A percentile compares a stretch with the other conserved stretches of the same genome.
These are phyloP conservation scores for Cladochytrium replicatum DNA, from an alignment of 192 early-diverging fungal species.

Conservation along the genomic window DNA sequence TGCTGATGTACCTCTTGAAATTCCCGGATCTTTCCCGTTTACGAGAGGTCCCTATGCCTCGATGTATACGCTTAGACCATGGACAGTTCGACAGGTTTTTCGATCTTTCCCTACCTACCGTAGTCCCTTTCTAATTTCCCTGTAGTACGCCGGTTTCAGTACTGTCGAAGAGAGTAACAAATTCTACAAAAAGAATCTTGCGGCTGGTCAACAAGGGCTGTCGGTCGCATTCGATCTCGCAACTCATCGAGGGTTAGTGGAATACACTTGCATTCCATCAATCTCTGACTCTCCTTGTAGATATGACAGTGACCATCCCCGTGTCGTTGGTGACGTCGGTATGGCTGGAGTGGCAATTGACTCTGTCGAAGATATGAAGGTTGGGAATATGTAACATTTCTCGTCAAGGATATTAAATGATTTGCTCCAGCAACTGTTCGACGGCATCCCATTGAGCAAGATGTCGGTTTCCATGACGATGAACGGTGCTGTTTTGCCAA, in stretches of 20 bases:
- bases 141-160: conserved; percentile 80
- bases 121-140: not conserved
- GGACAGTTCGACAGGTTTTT: conserved; percentile 73
- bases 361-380: conserved; percentile 88
- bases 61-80: conserved; percentile 75
- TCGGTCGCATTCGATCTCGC: conserved; percentile 85
- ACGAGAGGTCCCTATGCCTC: conserved; percentile 68
- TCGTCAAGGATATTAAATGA: not conserved
- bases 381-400: conserved; percentile 9
- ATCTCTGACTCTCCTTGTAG: conserved; percentile 15
- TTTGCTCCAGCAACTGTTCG: conserved; percentile 49
- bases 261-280: conserved; percentile 1
- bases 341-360: conserved; percentile 93
- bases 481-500: conserved; percentile 89
- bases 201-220: conserved; percentile 81
- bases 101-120: not conserved
- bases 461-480: conserved; percentile 93
- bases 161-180: conserved; percentile 85
- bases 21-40: conserved; percentile 77
- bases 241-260: conserved; percentile 65
- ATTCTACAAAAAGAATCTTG: conserved; percentile 81
- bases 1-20: conserved; percentile 45
- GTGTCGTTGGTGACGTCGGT: conserved; percentile 81
- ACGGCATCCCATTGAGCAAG: conserved; percentile 78
- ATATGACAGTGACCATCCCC: conserved; percentile 84